These are phyloP conservation scores for Grosmannia huntii DNA, from an alignment of 2,329 filamentous ascomycete genomes.

Conservation along the genomic window DNA sequence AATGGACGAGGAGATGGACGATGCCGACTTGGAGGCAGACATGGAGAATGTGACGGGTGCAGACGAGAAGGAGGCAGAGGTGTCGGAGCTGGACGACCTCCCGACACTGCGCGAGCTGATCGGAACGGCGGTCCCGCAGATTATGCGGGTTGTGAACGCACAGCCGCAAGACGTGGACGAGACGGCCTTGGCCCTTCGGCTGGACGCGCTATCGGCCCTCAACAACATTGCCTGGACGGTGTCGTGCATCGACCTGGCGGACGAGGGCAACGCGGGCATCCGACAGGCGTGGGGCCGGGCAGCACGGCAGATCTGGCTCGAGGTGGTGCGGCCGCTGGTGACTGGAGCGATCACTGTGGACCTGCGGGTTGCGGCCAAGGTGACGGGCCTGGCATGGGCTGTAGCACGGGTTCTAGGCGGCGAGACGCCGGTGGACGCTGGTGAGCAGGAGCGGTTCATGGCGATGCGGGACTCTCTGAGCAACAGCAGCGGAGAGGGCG, in stretches of 20 bases:
- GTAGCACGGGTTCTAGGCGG: conserved; percentile 42
- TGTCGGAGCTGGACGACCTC: conserved; percentile 35
- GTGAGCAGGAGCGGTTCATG: conserved; percentile 51
- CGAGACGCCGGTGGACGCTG: conserved; percentile 31
- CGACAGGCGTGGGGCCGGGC: conserved; percentile 39
- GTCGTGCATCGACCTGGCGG: conserved; percentile 45
- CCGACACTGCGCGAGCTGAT: conserved; percentile 39
- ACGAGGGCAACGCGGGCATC: conserved; percentile 38
- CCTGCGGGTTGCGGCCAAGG: not conserved
- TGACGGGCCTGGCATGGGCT: conserved; percentile 52
- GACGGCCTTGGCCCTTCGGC: conserved; percentile 32
- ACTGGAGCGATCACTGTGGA: conserved; percentile 37
- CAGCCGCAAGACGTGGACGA: conserved; percentile 21
- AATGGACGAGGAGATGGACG: conserved; percentile 10
- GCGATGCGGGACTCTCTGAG: conserved; percentile 44
- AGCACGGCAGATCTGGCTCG: conserved; percentile 43
- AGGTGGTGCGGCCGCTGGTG: conserved; percentile 43
- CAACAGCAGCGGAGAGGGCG: conserved; percentile 14
- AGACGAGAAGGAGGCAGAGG: conserved; percentile 26
- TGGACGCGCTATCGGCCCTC: conserved; percentile 44
- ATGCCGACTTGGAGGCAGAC: conserved; percentile 28
- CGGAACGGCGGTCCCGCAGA: conserved; percentile 31
- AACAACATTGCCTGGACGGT: conserved; percentile 59
- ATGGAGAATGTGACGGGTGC: conserved; percentile 50
- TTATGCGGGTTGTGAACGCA: conserved; percentile 33